These are phyloP conservation scores for Talaromyces rugulosus DNA, from an alignment of 2,329 filamentous ascomycete genomes.

Conservation along the genomic window DNA sequence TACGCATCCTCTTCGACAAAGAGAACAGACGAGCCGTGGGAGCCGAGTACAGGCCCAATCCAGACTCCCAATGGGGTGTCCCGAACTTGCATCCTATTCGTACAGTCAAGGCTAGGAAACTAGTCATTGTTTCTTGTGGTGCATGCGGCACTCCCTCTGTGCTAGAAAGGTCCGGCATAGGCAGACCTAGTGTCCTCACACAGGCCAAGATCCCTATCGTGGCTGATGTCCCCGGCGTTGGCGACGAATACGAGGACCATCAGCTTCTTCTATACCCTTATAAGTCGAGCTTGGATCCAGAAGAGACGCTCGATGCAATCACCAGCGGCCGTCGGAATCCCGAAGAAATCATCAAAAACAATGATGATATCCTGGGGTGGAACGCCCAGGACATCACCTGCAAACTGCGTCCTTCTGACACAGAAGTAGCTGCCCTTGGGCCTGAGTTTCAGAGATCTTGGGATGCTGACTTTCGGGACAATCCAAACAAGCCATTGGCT, in stretches of 20 bases:
- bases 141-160: conserved; percentile 5
- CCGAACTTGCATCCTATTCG: not conserved
- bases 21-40: not conserved
- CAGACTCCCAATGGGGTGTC: not conserved
- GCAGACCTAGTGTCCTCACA: not conserved
- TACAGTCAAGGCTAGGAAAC: conserved; percentile 1
- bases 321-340: not conserved
- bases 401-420: conserved; percentile 5
- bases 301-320: conserved; percentile 6
- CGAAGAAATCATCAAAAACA: not conserved
- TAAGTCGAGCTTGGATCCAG: not conserved
- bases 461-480: conserved; percentile 1
- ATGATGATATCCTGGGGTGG: conserved; percentile 6
- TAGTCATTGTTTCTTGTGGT: conserved; percentile 4
- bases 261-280: conserved; percentile 2
- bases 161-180: conserved; percentile 3
- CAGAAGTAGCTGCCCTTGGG: not conserved
- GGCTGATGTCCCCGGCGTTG: conserved; percentile 2
- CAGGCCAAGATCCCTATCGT: not conserved
- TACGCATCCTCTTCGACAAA: conserved; percentile 1
- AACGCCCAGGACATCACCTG: conserved; percentile 1
- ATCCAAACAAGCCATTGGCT: conserved; percentile 1
- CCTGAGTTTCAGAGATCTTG: not conserved
- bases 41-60: not conserved
- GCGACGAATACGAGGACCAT: conserved; percentile 3